Evolutionary conservation across 257 asterid species (phyloP).

Genomic region (Henckelia pumila): DNA sequence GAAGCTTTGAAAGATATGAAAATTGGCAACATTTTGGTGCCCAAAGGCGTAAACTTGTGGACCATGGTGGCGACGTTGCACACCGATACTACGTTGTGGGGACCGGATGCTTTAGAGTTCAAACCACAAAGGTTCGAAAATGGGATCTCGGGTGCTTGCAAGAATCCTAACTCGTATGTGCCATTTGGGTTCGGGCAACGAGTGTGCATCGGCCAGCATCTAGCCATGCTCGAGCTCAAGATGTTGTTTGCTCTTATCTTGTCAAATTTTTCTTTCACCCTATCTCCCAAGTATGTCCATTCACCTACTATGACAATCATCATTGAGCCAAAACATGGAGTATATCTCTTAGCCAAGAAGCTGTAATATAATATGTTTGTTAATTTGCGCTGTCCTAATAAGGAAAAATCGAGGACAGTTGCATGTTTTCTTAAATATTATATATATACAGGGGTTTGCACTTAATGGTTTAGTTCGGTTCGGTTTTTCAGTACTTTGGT

Average conservation of each 20-base stretch:
- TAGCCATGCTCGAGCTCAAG: slow-evolving; percentile 53
- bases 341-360: slow-evolving; percentile 32
- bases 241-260: slow-evolving; percentile 33
- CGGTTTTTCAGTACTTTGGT: too few species aligned
- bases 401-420: neutral
- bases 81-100: slow-evolving; percentile 42
- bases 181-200: slow-evolving; percentile 50
- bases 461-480: too few species aligned
- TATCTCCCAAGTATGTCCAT: slow-evolving; percentile 45
- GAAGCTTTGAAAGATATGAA: slow-evolving; percentile 40
- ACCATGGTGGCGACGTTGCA: slow-evolving; percentile 35
- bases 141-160: slow-evolving; percentile 50
- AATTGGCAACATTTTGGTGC: slow-evolving; percentile 32
- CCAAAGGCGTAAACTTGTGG: slow-evolving; percentile 50
- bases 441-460: too few species aligned
- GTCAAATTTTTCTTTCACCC: slow-evolving; percentile 34
- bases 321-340: slow-evolving; percentile 39
- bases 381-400: neutral
- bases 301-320: slow-evolving; percentile 34
- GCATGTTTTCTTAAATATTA: neutral
- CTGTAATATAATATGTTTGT: slow-evolving; percentile 18
- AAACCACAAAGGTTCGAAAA: slow-evolving; percentile 46
- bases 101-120: slow-evolving; percentile 39
- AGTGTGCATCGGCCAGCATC: slow-evolving; percentile 43
- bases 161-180: slow-evolving; percentile 39